phyloP scores from a whole-genome alignment of 1,284 basidiomycete species.

The Coniophora puteana region DNA sequence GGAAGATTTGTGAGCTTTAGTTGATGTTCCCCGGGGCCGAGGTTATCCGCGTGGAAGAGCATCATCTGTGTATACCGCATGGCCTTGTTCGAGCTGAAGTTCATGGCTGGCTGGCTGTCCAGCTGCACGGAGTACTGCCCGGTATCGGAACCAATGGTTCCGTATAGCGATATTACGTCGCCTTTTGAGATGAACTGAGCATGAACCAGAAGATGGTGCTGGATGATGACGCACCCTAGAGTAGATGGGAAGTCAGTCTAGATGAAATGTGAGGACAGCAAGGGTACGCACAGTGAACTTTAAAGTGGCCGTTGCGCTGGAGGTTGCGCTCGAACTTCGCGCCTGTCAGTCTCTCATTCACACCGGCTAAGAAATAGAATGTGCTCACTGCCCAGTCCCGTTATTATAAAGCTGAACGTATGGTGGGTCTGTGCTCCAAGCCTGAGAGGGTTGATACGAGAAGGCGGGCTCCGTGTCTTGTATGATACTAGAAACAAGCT shows the following conservation, averaged over 20 bases:
- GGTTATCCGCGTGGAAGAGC: conserved; percentile 12
- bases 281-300: conserved; percentile 13
- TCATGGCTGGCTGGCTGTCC: conserved; percentile 7
- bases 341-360: not conserved
- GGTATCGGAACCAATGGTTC: conserved; percentile 11
- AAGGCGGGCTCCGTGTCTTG: conserved; percentile 6
- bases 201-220: too few relatives aligned
- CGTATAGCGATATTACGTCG: conserved; percentile 10
- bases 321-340: conserved; percentile 14
- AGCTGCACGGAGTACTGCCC: conserved; percentile 12
- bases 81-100: conserved; percentile 11
- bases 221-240: not conserved
- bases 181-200: conserved; percentile 1
- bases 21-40: conserved; percentile 11
- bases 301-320: conserved; percentile 14
- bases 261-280: not conserved
- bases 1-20: not conserved
- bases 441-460: not conserved
- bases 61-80: conserved; percentile 6
- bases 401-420: not conserved
- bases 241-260: not conserved
- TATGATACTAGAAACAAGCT: not conserved
- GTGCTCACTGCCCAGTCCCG: conserved; percentile 15
- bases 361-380: not conserved
- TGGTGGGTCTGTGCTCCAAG: conserved; percentile 5